Evolutionary conservation across 2,329 filamentous ascomycete species (phyloP), one percentile per base, ranked within the genome.

Genomic region (Biscogniauxia mediterranea): DNA sequence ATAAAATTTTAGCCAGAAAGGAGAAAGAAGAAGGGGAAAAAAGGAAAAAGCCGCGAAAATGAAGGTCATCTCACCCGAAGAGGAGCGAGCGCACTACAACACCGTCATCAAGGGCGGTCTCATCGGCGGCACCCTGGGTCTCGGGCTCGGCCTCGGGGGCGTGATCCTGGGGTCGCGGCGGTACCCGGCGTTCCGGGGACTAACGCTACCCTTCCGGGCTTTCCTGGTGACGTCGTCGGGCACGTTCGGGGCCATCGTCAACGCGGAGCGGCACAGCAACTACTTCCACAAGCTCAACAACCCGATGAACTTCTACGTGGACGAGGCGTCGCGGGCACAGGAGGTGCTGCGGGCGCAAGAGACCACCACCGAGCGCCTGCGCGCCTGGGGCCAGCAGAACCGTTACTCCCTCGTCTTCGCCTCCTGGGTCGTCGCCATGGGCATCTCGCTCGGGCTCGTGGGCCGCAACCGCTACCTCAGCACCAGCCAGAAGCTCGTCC

Each of bases 31-130:
- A 49, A 50, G 56, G 58, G 64, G 17, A 46, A n/a, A 46, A 42
- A 42, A 42, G 9, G 15, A 13, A 46, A 52, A 58, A 57, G 63
- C 67, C 68, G 66, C 70, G 77, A 83, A 56, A 65, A 99, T 98
- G 95, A 98, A 97, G 89, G 83, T 98, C 74, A 85, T 98, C 75
- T 96, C 91, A 71, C 92, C 94, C 76, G 92, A 97, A 85, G 92
- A 97, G 80, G 93, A 97, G 80, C 76, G 83, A 63, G 91, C 85
- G 58, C 93, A 97, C 84, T 97, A 96, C 85, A 80, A 82, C 75
- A 81, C 85, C 62, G 95, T 96, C 63, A 73, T 98, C 68, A 89
- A 87, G 74, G 93, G 93, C 68, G 94, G 95, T 69, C 73, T 87
- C 65, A 77, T 90, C 66, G 95, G 94, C 67, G 91, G 91, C 65